Evolutionary conservation across 208 protist genomes (phyloP), one percentile per base, ranked within the genome.

Genomic region (Leishmania aethiopica): DNA sequence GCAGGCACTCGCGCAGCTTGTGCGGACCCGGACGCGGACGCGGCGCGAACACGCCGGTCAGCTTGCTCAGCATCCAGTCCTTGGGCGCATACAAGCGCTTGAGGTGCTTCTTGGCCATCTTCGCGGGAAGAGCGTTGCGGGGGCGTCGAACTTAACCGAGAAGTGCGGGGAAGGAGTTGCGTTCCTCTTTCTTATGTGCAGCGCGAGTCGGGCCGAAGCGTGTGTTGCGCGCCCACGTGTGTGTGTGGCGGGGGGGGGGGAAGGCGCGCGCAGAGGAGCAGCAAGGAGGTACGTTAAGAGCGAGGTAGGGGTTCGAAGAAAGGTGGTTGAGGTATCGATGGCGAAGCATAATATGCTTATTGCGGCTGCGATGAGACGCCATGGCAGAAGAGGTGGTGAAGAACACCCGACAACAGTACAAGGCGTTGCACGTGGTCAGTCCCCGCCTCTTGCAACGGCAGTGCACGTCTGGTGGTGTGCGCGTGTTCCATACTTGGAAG

Each of bases 61-160:
- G 94, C 95, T 99, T 99, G 94, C 98, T 98, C 69, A 99, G 94
- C 99, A 99, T 99, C 99, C 99, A 99, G 92, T 99, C 98, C 82
- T 96, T 96, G 79, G 99, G 99, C 72, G 99, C 99, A 88, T 94
- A 97, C 70, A 99, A 89, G 88, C 99, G 98, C 97, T 99, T 99
- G 75, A 99, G 88, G 96, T 99, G 99, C 89, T 99, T 99, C 95
- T 99, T 99, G 81, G 98, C 98, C 94, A 97, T 96, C 55, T 87
- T 94, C 51, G 74, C 55, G 17, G 19, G 74, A 42, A 17, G 72
- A n/a, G 45, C 10, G n/a, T 37, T 67, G 25, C n/a, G 11, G 32
- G 32, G 37, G 66, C 4, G 66, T 17, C 0, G 19, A 1, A 11
- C 66, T 71, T 37, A n/a, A 45, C 37, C 37, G 66, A 45, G 22